Evolutionary conservation across 2,329 filamentous ascomycete genomes (phyloP), one percentile per base, ranked within the genome.

Genomic region (Neofusicoccum parvum): DNA sequence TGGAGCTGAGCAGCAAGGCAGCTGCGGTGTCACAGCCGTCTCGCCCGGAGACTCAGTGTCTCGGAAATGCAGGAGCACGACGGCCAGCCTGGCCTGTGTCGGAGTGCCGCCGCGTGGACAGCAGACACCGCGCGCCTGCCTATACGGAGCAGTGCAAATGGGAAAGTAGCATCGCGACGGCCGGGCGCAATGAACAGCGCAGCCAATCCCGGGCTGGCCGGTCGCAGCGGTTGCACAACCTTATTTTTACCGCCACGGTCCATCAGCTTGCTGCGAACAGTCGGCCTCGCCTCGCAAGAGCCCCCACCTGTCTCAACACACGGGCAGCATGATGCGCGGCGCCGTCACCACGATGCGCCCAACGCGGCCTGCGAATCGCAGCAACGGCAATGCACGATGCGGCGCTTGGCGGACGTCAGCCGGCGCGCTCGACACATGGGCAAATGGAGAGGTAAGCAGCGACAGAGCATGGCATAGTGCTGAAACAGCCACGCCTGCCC

Each of bases 161-260:
- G 27, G 27, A 32, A 32, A 32, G 27, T 6, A 32, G 27, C 27
- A 32, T 32, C 27, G 27, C 27, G 27, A 32, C 27, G 27, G 27
- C 27, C 27, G 27, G 3, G 27, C 6, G 14, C 48, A n/a, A 5
- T 50, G 20, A 23, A n/a, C 48, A 23, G 48, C 23, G 48, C 6
- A 36, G 43, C 41, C 56, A 46, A 60, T 60, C 43, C 9, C 56
- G 56, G 56, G n/a, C 27, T 60, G n/a, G 56, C 56, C 56, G 56
- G 43, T 9, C 23, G 41, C 41, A 36, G 15, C 3, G 17, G 43
- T 60, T n/a, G 32, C 56, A 60, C 56, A 60, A 60, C 56, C 43
- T 60, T 60, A 60, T 46, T 48, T 48, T 27, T 17, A 48, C 56
- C 39, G 32, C 32, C 43, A 14, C 56, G 11, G 7, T 15, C 20